These are phyloP conservation scores for Fistulinella prunicolor DNA, from an alignment of 768 basidiomycete species.

Conservation along the genomic window DNA sequence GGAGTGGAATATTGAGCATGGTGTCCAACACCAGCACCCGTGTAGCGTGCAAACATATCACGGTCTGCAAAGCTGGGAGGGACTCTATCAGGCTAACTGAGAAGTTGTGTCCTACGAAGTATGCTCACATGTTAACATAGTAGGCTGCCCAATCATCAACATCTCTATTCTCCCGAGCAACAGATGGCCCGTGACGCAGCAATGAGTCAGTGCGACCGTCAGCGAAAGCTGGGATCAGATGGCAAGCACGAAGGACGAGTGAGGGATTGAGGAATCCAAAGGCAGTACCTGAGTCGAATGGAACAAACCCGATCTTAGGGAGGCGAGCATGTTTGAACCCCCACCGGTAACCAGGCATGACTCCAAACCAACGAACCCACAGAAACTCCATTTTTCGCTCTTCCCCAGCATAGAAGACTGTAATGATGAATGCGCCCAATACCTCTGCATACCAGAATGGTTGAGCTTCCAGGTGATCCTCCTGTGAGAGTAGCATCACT, in stretches of 20 bases:
- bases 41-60: not conserved
- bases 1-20: not conserved
- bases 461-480: conserved; percentile 10
- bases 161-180: not conserved
- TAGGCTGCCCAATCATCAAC: conserved; percentile 13
- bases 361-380: conserved; percentile 28
- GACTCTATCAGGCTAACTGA: no score
- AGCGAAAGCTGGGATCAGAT: conserved; percentile 25
- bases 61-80: not conserved
- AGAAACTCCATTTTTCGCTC: conserved; percentile 20
- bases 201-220: conserved; percentile 16
- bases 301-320: conserved; percentile 21
- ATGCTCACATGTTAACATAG: conserved; percentile 15
- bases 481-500: conserved; percentile 21
- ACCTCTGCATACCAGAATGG: conserved; percentile 25
- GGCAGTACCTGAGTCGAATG: conserved; percentile 3
- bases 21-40: not conserved
- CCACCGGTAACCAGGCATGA: conserved; percentile 3
- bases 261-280: conserved; percentile 9
- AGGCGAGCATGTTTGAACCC: conserved; percentile 13
- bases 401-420: conserved; percentile 3
- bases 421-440: conserved; percentile 20
- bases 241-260: conserved; percentile 17
- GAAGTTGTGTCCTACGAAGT: no score
- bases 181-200: conserved; percentile 2